Evolutionary conservation across 2,329 filamentous ascomycete species (phyloP).

Genomic region (Blumeria graminis): DNA sequence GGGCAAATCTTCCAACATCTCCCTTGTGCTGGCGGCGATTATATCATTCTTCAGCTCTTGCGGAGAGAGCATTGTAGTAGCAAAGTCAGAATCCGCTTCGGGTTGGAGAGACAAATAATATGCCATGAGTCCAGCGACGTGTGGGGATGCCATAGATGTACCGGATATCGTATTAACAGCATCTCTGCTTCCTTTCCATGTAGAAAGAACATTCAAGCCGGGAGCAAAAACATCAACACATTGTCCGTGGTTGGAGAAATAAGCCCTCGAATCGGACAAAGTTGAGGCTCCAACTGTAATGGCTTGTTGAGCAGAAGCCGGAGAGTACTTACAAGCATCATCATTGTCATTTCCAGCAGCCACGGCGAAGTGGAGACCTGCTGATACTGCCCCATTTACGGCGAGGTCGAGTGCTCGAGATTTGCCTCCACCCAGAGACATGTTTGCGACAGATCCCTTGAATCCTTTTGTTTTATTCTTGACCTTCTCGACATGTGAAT

Average conservation of each 20-base stretch:
- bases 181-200: conserved; percentile 92
- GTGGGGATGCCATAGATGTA: conserved; percentile 96
- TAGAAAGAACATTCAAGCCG: conserved; percentile 88
- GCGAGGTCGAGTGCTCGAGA: conserved; percentile 73
- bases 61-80: conserved; percentile 71
- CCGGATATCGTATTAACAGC: conserved; percentile 98
- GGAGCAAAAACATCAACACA: conserved; percentile 99
- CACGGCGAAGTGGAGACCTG: conserved; percentile 90
- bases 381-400: conserved; percentile 79
- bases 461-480: conserved; percentile 78
- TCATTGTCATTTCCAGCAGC: conserved; percentile 97
- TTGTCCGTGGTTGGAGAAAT: conserved; percentile 99
- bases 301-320: conserved; percentile 72
- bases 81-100: conserved; percentile 67
- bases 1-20: conserved; percentile 59
- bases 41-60: conserved; percentile 83
- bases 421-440: conserved; percentile 97
- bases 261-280: conserved; percentile 82
- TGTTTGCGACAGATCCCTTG: conserved; percentile 98
- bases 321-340: conserved; percentile 98
- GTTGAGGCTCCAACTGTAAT: conserved; percentile 92
- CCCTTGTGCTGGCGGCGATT: conserved; percentile 59
- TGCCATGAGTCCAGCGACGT: conserved; percentile 86
- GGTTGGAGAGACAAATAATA: conserved; percentile 97
- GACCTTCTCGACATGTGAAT: conserved; percentile 51